Base-by-base conservation (phyloP, 352 stramenopile species). In the Globisporangium spiculum region DNA sequence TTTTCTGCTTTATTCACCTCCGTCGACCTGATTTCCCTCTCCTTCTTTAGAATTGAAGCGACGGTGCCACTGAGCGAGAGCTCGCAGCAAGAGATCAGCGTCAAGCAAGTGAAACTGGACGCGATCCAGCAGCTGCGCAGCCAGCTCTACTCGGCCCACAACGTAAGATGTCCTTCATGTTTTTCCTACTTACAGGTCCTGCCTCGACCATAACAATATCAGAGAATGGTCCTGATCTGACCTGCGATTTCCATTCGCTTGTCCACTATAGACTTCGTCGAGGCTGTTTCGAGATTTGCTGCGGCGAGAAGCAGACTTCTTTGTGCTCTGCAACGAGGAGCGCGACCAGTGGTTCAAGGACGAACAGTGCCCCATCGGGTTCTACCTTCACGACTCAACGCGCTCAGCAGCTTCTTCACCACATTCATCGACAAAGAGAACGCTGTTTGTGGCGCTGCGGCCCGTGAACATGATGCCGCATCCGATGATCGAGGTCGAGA, bases 81-180 rank as follows among this genome's bases (percentile, higher is more conserved):
- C 8, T 85, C 77, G 9, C 67, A 76, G 52, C 63, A 74, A 3
- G 65, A 69, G 55, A 70, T 88, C 48, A 75, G 52, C 58, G 70
- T 87, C 3, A 72, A 75, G 26, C 82, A 86, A 46, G 77, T 92
- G n/a, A 92, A 92, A 62, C 38, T 82, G 24, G 77, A 89, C 48
- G 84, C 77, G 1, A 67, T 90, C 53, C 76, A 81, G 41, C 81
- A 88, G 41, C 74, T 92, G 22, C 70, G 76, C 66, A 73, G 66
- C 27, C 72, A 85, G 24, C 22, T 81, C 12, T 48, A 63, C 54
- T 26, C 41, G n/a, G 20, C 44, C 22, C 67, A 65, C 9, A 65
- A 65, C 59, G 73, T 79, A 62, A 48, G 63, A 1, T 50, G 24
- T 6, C 46, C 3, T 26, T 32, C 60, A 5, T 14, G 30, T 34